A percentile compares a stretch with the other conserved stretches of the same genome.
Conservation (phyloP, 768 basidiomycete species). For the Gymnopilus junonius region DNA sequence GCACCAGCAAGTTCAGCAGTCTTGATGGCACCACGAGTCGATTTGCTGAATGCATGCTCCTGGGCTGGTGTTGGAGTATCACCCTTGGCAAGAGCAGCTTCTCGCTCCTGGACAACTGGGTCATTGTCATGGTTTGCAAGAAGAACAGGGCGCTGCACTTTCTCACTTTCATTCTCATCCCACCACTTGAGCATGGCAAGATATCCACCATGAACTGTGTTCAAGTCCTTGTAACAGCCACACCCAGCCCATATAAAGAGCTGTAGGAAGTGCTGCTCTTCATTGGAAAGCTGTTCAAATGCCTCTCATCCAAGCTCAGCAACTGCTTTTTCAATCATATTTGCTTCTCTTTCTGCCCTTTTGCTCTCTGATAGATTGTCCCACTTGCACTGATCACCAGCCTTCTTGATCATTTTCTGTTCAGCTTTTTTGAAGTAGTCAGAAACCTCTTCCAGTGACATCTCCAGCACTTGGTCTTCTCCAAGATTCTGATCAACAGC, state of each 20-base stretch:
- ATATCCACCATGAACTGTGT: conserved; percentile 32
- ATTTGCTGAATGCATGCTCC: too few species aligned
- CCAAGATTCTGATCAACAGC: conserved; percentile 26
- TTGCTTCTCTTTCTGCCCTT: not conserved
- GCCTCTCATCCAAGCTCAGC: not conserved
- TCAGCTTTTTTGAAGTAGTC: not conserved
- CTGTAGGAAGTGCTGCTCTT: conserved; percentile 13
- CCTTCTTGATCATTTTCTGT: conserved; percentile 15
- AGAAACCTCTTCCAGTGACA: conserved; percentile 11
- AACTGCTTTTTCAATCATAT: not conserved
- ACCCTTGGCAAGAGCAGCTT: not conserved
- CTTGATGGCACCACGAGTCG: too few species aligned
- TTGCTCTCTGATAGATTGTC: not conserved
- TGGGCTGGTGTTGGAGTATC: not conserved
- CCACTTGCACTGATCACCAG: conserved; percentile 20
- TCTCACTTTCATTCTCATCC: not conserved
- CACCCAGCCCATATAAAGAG: conserved; percentile 36
- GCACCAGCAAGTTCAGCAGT: too few species aligned
- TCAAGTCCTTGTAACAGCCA: conserved; percentile 39
- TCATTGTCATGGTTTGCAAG: too few species aligned
- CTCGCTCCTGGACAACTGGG: too few species aligned
- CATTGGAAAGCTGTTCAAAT: conserved; percentile 10
- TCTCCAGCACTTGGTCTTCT: conserved; percentile 24
- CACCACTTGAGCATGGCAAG: conserved; percentile 20
- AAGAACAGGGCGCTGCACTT: not conserved